Base-by-base conservation (phyloP, 2,329 filamentous ascomycete species). In the Colletotrichum horii region DNA sequence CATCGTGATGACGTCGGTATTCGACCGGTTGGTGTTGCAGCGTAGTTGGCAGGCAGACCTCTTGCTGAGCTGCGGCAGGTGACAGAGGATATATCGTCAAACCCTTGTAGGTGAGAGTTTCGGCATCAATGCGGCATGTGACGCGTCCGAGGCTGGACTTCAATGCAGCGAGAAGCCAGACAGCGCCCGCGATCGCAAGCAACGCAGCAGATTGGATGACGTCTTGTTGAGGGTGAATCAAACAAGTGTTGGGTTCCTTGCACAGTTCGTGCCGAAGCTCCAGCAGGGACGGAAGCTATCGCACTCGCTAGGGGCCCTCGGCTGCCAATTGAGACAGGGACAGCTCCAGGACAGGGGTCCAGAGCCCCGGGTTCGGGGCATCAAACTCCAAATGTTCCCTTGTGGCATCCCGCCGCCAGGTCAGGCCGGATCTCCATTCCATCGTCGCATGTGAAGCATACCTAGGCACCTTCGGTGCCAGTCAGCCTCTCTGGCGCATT, bases 1-100 rank as follows among this genome's bases (percentile, higher is more conserved):
- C 86, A 89, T 90, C 64, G 74, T 79, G 75, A 75, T 68, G 75
- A 56, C 28, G 73, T 66, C 19, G 60, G 24, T 67, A n/a, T 15
- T 8, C 12, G 55, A 26, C n/a, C 5, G 7, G 43, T 65, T 55
- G 55, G 22, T 30, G 64, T 68, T 48, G 56, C 6, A 4, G 38
- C 15, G 19, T 16, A 19, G 28, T 32, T 22, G 19, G 26, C 26
- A 28, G 34, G 6, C 9, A 15, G n/a, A n/a, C n/a, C n/a, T n/a
- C n/a, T n/a, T n/a, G n/a, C n/a, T n/a, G n/a, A 4, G 9, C 8
- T n/a, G 5, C 9, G 9, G 6, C 38, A 52, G 67, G 24, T 67
- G 14, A 22, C n/a, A 62, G 19, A 30, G 48, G 22, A 4, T 43
- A 64, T 28, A 38, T 28, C 26, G 26, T 71, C 30, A 19, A 38